phyloP scores from a whole-genome alignment of 2,329 filamentous ascomycete genomes.

The Lasiodiplodia gonubiensis region DNA sequence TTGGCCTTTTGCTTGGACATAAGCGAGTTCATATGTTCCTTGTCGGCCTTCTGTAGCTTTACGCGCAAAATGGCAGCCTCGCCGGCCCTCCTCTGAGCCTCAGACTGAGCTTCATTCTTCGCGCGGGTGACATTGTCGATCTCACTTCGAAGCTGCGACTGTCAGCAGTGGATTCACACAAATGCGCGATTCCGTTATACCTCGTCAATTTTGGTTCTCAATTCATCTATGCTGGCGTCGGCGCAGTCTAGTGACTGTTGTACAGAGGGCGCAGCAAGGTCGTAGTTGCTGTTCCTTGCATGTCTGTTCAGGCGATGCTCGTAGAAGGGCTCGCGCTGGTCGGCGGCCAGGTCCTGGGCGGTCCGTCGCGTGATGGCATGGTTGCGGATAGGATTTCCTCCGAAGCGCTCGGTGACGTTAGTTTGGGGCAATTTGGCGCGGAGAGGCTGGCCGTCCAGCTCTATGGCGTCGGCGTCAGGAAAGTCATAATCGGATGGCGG shows the following conservation, averaged over 20 bases:
- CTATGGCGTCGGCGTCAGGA: conserved; percentile 44
- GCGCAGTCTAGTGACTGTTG: conserved; percentile 28
- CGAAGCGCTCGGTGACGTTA: conserved; percentile 1
- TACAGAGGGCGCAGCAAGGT: neutral
- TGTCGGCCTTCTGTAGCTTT: conserved; percentile 67
- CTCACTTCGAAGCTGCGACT: neutral
- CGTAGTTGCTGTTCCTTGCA: conserved; percentile 1
- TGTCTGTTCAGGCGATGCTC: conserved; percentile 6
- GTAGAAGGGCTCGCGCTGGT: neutral
- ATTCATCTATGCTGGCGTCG: conserved; percentile 34
- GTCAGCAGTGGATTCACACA: neutral
- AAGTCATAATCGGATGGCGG: conserved; percentile 48
- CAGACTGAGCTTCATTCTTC: conserved; percentile 36
- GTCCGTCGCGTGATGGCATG: conserved; percentile 11
- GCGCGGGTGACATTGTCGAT: conserved; percentile 45
- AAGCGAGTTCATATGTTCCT: conserved; percentile 68
- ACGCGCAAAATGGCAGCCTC: conserved; percentile 77
- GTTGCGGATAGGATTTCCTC: neutral
- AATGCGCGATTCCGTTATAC: neutral
- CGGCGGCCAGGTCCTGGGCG: neutral
- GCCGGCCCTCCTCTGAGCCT: conserved; percentile 59
- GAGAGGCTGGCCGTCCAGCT: conserved; percentile 48
- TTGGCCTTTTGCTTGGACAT: conserved; percentile 66
- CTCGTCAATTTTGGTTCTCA: conserved; percentile 40
- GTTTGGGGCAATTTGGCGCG: neutral